Conservation (phyloP, 441 rosid species). For the Lagerstroemia fauriei region DNA sequence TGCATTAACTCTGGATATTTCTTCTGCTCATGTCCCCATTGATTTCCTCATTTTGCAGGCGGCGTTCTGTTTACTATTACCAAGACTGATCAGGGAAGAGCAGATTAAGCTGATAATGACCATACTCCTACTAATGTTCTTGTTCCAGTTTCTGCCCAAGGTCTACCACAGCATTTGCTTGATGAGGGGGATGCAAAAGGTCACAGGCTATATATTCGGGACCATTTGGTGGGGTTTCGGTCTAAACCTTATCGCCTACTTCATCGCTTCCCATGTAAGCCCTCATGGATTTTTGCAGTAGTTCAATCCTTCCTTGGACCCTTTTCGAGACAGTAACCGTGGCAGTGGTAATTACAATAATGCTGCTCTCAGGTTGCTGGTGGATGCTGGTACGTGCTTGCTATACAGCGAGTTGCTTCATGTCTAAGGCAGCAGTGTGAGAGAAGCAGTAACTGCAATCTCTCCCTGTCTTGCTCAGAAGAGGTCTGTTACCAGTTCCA, state of each 20-base stretch:
- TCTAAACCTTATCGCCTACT: slow-evolving; percentile 68
- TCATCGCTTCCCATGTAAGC: slow-evolving; percentile 67
- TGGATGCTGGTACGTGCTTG: slow-evolving; percentile 78
- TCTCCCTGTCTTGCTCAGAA: slow-evolving; percentile 57
- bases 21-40: not conserved
- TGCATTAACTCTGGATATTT: not conserved
- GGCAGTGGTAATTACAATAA: not conserved
- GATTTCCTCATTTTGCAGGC: slow-evolving; percentile 39
- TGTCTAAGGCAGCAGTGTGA: slow-evolving; percentile 58
- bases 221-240: slow-evolving; percentile 79
- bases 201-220: slow-evolving; percentile 70
- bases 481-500: slow-evolving; percentile 57
- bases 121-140: slow-evolving; percentile 53
- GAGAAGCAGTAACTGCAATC: slow-evolving; percentile 38
- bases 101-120: slow-evolving; percentile 60
- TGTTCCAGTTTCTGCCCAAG: slow-evolving; percentile 76
- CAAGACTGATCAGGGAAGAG: slow-evolving; percentile 60
- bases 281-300: not conserved
- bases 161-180: slow-evolving; percentile 58
- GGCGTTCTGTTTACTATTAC: slow-evolving; percentile 60
- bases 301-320: not conserved
- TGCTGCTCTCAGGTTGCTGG: slow-evolving; percentile 53
- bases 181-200: slow-evolving; percentile 67
- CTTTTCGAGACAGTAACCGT: not conserved
- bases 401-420: slow-evolving; percentile 52